Evolutionary conservation across 2,329 filamentous ascomycete species (phyloP), one percentile per base, ranked within the genome.

Genomic region (Calonectria hawksworthii): DNA sequence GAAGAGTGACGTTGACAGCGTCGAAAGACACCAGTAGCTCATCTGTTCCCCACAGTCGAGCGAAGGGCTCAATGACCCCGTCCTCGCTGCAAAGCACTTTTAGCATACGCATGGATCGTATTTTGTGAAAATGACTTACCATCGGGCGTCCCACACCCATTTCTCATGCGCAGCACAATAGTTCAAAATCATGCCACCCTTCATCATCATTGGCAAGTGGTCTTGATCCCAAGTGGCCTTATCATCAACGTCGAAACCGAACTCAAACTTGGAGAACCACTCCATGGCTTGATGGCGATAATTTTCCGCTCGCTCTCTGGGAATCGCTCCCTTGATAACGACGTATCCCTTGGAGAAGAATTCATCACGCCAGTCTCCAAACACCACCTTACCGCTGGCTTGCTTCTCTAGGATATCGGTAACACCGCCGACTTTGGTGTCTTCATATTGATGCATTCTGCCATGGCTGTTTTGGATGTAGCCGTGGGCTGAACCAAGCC

Each of bases 201-300:
- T 59, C 54, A 59, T 59, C 54, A 59, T 59, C 54, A 59, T 59
- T 4, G 54, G 54, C 11, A 59, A 11, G 23, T 59, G 30, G 18
- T 59, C 54, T 59, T 59, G 54, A 26, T 59, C 32, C 54, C 54
- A 59, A 59, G 54, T 59, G 11, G 21, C 21, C 21, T 59, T 59
- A 21, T 59, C 54, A 13, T 59, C n/a, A 30, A 59, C 32, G 32
- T 59, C 21, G 32, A 59, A 59, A 23, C 54, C 54, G n/a, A 59
- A 59, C 54, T 59, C 54, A 59, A 59, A 59, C 54, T 59, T 59
- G 30, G 54, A 59, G 13, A 59, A 26, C 54, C 54, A 59, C 13
- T 59, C 30, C 54, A 59, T 59, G 2, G 54, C 54, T 59, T 59
- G 54, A 8, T 30, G 54, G 32, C 54, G 54, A 26, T 59, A 59